A percentile compares a stretch with the other conserved stretches of the same genome.
Evolutionary conservation across 1,139 yeast species (phyloP).

Genomic region (Eremothecium coryli): DNA sequence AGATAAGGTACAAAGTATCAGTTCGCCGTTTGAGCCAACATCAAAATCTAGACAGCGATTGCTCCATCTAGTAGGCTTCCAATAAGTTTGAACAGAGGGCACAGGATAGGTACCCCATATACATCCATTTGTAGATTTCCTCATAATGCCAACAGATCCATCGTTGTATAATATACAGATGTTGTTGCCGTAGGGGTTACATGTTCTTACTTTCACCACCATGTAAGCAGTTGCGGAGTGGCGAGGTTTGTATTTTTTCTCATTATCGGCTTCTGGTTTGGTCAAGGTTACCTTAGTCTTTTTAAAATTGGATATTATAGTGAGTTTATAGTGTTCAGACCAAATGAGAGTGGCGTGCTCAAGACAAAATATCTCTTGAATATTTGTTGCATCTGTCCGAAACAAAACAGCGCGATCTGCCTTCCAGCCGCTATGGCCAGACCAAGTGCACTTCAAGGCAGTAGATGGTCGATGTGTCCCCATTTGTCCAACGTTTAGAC

Average conservation of each 20-base stretch:
- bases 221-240: constrained; percentile 4
- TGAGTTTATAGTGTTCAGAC: constrained; percentile 50
- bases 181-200: constrained; percentile 26
- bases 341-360: constrained; percentile 65
- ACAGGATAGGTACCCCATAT: constrained; percentile 21
- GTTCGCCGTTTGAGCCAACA: constrained; percentile 58
- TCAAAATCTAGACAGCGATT: constrained; percentile 48
- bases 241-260: constrained; percentile 16
- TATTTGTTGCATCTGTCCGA: constrained; percentile 21
- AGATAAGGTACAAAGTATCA: constrained; percentile 55
- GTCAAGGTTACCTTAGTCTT: constrained; percentile 44
- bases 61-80: constrained; percentile 29
- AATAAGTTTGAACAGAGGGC: constrained; percentile 23
- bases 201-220: constrained; percentile 24
- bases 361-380: constrained; percentile 54
- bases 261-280: neutral
- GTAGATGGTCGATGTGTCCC: constrained; percentile 33
- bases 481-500: constrained; percentile 80
- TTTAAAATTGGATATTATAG: constrained; percentile 50
- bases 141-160: constrained; percentile 27
- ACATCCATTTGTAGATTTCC: constrained; percentile 13
- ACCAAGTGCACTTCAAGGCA: neutral
- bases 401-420: neutral
- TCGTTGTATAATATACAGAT: constrained; percentile 23
- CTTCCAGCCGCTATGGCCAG: neutral